Evolutionary conservation across 2,329 filamentous ascomycete genomes (phyloP), one percentile per base, ranked within the genome.

Genomic region (Tolypocladium ophioglossoides): DNA sequence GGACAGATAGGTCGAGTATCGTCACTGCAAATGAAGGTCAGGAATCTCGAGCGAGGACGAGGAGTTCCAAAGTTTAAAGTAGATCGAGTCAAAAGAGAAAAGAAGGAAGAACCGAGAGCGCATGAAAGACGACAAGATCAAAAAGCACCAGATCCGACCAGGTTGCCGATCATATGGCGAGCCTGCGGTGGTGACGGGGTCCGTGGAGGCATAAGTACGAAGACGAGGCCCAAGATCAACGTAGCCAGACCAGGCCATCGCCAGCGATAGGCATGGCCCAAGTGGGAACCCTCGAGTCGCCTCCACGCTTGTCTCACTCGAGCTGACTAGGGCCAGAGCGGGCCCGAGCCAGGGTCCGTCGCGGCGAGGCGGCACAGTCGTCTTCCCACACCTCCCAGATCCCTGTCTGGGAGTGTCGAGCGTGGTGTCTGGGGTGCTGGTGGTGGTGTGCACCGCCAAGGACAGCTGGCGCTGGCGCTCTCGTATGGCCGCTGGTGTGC

Each of bases 231-330:
- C 66, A 63, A 67, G 69, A 70, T 73, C 69, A 72, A 72, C 67
- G 63, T 57, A 58, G 27, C 57, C 57, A 63, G 57, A 66, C 58
- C 59, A 51, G 52, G 53, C 54, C 54, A 51, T 49, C 54, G 48
- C 44, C 55, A 52, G 50, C 55, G 52, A 58, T 52, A 51, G 57
- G 55, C 55, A 54, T 56, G 54, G 55, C 52, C 50, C 56, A 55
- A 58, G 59, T 61, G 57, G 57, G 52, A 56, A 58, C 58, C 35
- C 53, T 47, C 47, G 35, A 51, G 54, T 54, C 54, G 58, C 56
- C 57, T 56, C 58, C 70, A 71, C 71, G 72, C 70, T 66, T 76
- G 75, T 78, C 76, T 79, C 75, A 78, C 74, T 75, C 72, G 68
- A 72, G 69, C 66, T 70, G 74, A 74, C 74, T 59, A 59, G 58